Conservation (phyloP, 768 basidiomycete species). For the Suillus americanus region DNA sequence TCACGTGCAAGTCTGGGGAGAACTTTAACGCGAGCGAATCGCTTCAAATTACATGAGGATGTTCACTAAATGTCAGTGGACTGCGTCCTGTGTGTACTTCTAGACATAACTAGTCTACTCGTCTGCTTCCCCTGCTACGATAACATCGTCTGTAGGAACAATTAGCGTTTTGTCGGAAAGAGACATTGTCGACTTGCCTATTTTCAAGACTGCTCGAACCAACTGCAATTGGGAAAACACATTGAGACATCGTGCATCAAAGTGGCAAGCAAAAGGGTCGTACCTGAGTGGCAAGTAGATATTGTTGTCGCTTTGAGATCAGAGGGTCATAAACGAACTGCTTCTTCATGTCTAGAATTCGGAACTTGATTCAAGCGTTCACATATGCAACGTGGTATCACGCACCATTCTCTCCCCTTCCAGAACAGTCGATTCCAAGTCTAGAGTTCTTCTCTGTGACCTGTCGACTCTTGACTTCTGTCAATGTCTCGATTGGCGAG, state of each 20-base stretch:
- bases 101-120: constrained; percentile 44
- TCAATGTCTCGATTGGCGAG: constrained; percentile 94
- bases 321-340: constrained; percentile 97
- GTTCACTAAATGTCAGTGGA: constrained; percentile 18
- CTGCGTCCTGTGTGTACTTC: constrained; percentile 9
- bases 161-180: constrained; percentile 5
- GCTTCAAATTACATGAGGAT: constrained; percentile 23
- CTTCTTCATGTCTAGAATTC: constrained; percentile 84
- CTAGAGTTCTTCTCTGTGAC: constrained; percentile 80
- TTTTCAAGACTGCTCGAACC: constrained; percentile 85
- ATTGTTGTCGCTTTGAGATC: constrained; percentile 97
- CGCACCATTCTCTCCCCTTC: constrained; percentile 82
- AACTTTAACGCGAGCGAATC: background rate
- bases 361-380: constrained; percentile 1
- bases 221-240: constrained; percentile 42
- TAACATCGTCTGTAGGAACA: constrained; percentile 67
- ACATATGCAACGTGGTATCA: constrained; percentile 7
- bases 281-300: constrained; percentile 94
- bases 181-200: constrained; percentile 49
- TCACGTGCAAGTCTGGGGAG: background rate
- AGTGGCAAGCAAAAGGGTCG: constrained; percentile 12
- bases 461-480: constrained; percentile 92
- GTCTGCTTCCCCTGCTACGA: constrained; percentile 67
- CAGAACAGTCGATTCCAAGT: constrained; percentile 92
- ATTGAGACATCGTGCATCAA: constrained; percentile 2